phyloP scores from a whole-genome alignment of 1,139 yeast genomes.

The Saccharomycopsis hybrid region DNA sequence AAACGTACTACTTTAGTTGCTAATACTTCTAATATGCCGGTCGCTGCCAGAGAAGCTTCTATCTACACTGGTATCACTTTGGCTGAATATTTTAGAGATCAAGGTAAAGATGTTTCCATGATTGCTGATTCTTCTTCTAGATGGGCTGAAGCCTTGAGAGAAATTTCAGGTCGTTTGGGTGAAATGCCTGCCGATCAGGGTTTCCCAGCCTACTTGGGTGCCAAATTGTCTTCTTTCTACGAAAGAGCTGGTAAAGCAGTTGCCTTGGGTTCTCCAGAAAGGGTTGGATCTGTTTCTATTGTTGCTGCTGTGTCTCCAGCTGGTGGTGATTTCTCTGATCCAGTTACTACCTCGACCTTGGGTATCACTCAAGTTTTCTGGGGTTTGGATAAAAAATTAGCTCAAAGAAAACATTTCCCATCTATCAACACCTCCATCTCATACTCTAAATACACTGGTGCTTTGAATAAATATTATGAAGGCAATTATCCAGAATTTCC shows the following conservation, averaged over 20 bases:
- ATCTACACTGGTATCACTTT: constrained; percentile 97
- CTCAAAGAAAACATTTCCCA: constrained; percentile 99
- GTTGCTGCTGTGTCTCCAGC: constrained; percentile 99
- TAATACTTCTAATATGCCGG: constrained; percentile 98
- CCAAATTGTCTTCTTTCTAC: constrained; percentile 95
- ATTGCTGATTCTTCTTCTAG: constrained; percentile 99
- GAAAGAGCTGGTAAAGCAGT: constrained; percentile 99
- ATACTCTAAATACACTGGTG: constrained; percentile 90
- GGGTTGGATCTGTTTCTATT: constrained; percentile 94
- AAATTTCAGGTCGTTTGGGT: constrained; percentile 98
- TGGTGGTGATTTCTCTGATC: constrained; percentile 99
- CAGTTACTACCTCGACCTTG: constrained; percentile 94
- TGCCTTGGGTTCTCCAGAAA: constrained; percentile 93
- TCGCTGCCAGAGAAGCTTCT: constrained; percentile 99
- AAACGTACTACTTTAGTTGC: constrained; percentile 98
- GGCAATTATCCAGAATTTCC: constrained; percentile 88
- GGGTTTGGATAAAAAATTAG: constrained; percentile 98
- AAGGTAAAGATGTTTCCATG: constrained; percentile 98
- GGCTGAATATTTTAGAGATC: constrained; percentile 99
- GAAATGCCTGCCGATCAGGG: constrained; percentile 99
- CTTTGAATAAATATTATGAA: constrained; percentile 81
- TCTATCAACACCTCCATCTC: constrained; percentile 94
- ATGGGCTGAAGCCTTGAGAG: constrained; percentile 99
- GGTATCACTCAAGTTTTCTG: constrained; percentile 99
- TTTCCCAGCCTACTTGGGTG: constrained; percentile 99